A percentile compares a stretch with the other conserved stretches of the same genome.
phyloP scores from a whole-genome alignment of 805 yeast species.

The Jamesozyma lodderae region DNA sequence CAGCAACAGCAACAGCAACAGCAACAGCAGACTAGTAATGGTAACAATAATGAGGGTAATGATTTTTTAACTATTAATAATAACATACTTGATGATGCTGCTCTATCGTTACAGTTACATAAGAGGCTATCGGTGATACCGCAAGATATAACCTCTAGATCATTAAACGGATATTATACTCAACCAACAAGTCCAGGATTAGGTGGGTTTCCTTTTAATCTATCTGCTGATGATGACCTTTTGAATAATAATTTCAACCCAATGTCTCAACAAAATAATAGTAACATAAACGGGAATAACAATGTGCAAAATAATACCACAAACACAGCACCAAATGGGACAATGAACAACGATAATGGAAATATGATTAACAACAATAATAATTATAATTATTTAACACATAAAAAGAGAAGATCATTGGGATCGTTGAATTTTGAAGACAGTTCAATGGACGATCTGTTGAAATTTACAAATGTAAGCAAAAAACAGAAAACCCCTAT shows the following conservation, averaged over 20 bases:
- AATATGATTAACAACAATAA: neutral
- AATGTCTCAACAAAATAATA: constrained; percentile 3
- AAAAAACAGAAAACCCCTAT: constrained; percentile 12
- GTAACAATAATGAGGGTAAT: neutral
- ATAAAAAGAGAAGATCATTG: constrained; percentile 20
- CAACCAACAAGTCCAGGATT: constrained; percentile 28
- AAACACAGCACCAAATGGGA: neutral
- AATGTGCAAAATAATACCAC: neutral
- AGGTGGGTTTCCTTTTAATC: constrained; percentile 5
- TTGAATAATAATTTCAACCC: constrained; percentile 5
- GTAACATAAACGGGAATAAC: neutral
- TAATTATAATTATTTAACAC: constrained; percentile 3
- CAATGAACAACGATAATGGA: constrained; percentile 1
- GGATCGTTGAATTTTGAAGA: constrained; percentile 25
- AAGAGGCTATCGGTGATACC: constrained; percentile 21
- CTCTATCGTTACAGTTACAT: constrained; percentile 23
- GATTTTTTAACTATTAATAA: constrained; percentile 7
- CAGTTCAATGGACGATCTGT: constrained; percentile 24
- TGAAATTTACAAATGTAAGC: constrained; percentile 21
- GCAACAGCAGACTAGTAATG: neutral
- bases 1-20: neutral
- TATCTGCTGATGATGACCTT: constrained; percentile 3
- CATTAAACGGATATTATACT: constrained; percentile 27
- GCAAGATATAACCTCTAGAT: constrained; percentile 21
- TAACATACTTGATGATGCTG: constrained; percentile 8